Percentiles rank a stretch among this genome's conserved stretches.
These are phyloP conservation scores for Pythium monospermum DNA, from an alignment of 352 stramenopile genomes.

Conservation along the genomic window DNA sequence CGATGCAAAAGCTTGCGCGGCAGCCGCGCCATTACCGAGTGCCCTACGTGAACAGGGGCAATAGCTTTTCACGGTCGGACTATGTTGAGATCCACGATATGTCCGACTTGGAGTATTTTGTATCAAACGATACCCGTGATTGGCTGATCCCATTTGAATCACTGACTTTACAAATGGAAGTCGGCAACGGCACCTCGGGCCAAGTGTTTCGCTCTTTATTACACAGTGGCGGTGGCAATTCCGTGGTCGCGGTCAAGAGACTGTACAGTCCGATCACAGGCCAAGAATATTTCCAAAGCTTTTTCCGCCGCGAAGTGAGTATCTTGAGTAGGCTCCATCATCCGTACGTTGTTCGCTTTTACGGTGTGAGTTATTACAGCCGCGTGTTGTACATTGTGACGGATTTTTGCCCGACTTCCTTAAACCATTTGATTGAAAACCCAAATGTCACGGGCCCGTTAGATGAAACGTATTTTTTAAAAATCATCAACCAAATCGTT, in stretches of 20 bases:
- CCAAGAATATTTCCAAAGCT: constrained; percentile 88
- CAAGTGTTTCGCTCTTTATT: constrained; percentile 87
- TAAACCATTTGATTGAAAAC: constrained; percentile 83
- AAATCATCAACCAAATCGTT: constrained; percentile 87
- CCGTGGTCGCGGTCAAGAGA: constrained; percentile 84
- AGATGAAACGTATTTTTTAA: constrained; percentile 69
- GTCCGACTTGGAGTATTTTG: constrained; percentile 83
- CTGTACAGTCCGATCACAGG: constrained; percentile 83
- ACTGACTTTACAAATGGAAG: constrained; percentile 77
- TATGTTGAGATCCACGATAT: constrained; percentile 86
- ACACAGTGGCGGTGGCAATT: constrained; percentile 76
- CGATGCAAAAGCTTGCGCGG: constrained; percentile 71
- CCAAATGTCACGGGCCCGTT: constrained; percentile 57
- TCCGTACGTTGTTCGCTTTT: constrained; percentile 87
- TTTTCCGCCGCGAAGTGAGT: constrained; percentile 85
- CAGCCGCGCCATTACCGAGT: constrained; percentile 58
- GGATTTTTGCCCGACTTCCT: constrained; percentile 81
- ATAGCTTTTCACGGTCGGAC: constrained; percentile 75
- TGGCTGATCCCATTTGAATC: constrained; percentile 90
- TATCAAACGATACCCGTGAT: constrained; percentile 81
- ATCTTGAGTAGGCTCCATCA: constrained; percentile 86
- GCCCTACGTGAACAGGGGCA: constrained; percentile 35
- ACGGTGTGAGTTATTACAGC: constrained; percentile 89
- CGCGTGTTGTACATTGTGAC: constrained; percentile 89
- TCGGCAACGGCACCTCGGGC: constrained; percentile 85